phyloP scores from a whole-genome alignment of 148 eudicot species.

The Spergularia bocconei region DNA sequence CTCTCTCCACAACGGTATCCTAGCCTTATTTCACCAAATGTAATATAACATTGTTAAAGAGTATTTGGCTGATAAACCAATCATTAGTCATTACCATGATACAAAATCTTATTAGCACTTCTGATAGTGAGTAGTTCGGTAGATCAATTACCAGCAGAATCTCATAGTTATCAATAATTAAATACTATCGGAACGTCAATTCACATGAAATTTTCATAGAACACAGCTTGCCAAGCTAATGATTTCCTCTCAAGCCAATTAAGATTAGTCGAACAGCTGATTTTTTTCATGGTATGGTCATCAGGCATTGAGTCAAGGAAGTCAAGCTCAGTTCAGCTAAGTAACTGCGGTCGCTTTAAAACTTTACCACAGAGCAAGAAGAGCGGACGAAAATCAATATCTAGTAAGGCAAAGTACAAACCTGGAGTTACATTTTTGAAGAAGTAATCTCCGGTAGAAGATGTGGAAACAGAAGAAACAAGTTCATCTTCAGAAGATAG shows the following conservation, averaged over 20 bases:
- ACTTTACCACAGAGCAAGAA: neutral
- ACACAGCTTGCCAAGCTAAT: neutral
- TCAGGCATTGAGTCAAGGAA: neutral
- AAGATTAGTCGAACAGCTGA: neutral
- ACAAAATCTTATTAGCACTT: neutral
- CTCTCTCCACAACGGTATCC: too few species aligned
- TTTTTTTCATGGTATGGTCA: too few species aligned
- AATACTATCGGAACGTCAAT: neutral
- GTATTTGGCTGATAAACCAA: neutral
- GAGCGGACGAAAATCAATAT: neutral
- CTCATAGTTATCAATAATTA: neutral
- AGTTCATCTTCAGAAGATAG: conserved; percentile 55
- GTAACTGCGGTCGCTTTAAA: conserved; percentile 4
- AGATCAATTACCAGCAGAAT: too few species aligned
- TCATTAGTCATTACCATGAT: neutral
- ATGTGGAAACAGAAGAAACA: conserved; percentile 68
- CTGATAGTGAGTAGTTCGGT: neutral
- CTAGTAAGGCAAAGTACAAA: conserved; percentile 21
- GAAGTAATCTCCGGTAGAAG: conserved; percentile 64
- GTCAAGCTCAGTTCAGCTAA: neutral
- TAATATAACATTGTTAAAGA: neutral
- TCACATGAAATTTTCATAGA: neutral
- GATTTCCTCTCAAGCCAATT: neutral
- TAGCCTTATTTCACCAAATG: neutral
- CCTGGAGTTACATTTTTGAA: conserved; percentile 84